Percentiles rank a stretch among this genome's conserved stretches.
Evolutionary conservation across 2,329 filamentous ascomycete species (phyloP).

Genomic region (Neurospora sp.): DNA sequence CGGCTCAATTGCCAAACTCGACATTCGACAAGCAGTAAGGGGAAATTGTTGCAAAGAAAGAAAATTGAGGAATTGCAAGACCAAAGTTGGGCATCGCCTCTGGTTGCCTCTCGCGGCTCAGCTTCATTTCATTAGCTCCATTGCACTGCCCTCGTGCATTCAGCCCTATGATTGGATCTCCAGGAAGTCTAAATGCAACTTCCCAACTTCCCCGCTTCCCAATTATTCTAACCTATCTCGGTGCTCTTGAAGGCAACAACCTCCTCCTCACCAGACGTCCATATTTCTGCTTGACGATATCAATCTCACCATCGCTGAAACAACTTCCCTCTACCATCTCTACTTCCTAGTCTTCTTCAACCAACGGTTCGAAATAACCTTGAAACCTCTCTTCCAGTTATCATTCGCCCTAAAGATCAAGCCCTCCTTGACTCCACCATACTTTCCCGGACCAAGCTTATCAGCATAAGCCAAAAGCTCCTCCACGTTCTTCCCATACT

Average conservation of each 20-base stretch:
- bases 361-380: conserved; percentile 24
- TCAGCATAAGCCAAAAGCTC: conserved; percentile 21
- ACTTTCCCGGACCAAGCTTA: conserved; percentile 10
- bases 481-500: conserved; percentile 9
- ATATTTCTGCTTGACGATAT: too few species aligned
- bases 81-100: too few species aligned
- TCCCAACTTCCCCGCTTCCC: too few species aligned
- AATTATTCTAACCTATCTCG: too few species aligned
- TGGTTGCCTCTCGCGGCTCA: too few species aligned
- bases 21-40: neutral
- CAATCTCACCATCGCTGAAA: neutral
- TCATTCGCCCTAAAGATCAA: conserved; percentile 20
- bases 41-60: neutral
- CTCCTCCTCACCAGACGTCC: too few species aligned
- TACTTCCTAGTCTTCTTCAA: conserved; percentile 17
- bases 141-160: too few species aligned
- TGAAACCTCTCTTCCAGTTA: conserved; percentile 15
- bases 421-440: conserved; percentile 19
- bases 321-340: conserved; percentile 7
- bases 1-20: neutral
- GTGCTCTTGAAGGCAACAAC: too few species aligned
- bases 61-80: too few species aligned
- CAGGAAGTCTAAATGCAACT: too few species aligned
- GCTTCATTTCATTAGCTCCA: neutral
- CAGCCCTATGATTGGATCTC: too few species aligned